Base-by-base conservation (phyloP, 805 yeast genomes). In the Saturnispora serradocipensis region DNA sequence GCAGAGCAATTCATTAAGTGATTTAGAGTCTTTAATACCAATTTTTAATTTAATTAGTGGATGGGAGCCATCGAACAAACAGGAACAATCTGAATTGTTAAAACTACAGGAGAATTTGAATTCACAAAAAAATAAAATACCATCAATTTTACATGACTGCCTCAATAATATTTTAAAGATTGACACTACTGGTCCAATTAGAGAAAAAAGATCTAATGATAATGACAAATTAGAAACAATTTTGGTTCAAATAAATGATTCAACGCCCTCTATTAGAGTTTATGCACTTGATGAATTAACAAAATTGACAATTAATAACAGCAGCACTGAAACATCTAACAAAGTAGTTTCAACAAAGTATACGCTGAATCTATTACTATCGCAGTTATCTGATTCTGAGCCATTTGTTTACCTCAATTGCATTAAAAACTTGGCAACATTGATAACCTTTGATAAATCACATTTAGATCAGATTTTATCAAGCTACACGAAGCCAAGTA, bases 351-450 rank as follows among this genome's bases (percentile, higher is more conserved):
- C 58, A 1, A 25, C 46, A 9, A 78, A 75, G 3, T 75, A 77
- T 49, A 91, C 78, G 0, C 65, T 87, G 28, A 72, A 77, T 16
- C 65, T 88, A 13, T 87, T 86, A 61, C 60, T 86, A 16, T 67
- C 73, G 2, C 87, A 84, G 57, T 66, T 93, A 43, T 75, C 76
- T 45, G 95, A 88, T 58, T 73, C 80, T 0, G 99, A 91, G 53
- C 96, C 99, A 0, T 91, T 82, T 64, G 79, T 93, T 15, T 93
- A 88, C 62, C 64, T 93, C 50, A 91, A 88, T 61, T 85, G 84
- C 0, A 86, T 93, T 55, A 88, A 86, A 60, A 90, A 93, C 0
- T 66, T 93, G 25, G 83, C 81, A 43, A 72, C 76, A 15, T 64
- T 89, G 39, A 64, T 85, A n/a, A 43, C 78, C 70, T 36, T 61